Evolutionary conservation across 768 basidiomycete genomes (phyloP).

Genomic region (Psilocybe tampanensis): DNA sequence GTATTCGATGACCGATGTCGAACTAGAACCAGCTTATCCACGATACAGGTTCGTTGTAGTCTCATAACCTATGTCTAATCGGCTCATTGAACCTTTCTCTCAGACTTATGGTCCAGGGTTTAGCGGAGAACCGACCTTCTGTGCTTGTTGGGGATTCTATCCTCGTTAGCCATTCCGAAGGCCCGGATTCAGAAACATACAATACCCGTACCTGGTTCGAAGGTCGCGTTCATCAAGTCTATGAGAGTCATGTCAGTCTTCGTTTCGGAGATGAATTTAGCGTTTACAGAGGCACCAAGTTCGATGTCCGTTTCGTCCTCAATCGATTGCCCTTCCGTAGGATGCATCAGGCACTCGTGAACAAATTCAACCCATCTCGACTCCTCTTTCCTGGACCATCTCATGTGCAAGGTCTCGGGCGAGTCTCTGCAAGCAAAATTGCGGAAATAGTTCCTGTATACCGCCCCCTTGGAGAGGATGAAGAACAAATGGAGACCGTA

Average conservation of each 20-base stretch:
- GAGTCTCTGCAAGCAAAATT: slow-evolving; percentile 21
- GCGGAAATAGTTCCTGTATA: slow-evolving; percentile 28
- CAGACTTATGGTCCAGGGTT: slow-evolving; percentile 54
- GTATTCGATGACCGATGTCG: slow-evolving; percentile 38
- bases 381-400: slow-evolving; percentile 48
- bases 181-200: slow-evolving; percentile 13
- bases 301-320: slow-evolving; percentile 58
- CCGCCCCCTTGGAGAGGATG: slow-evolving; percentile 40
- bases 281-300: slow-evolving; percentile 38
- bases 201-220: slow-evolving; percentile 35
- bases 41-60: slow-evolving; percentile 45
- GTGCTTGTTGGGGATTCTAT: slow-evolving; percentile 56
- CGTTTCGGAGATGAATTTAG: slow-evolving; percentile 49
- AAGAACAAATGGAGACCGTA: slow-evolving; percentile 53
- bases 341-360: slow-evolving; percentile 55
- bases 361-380: slow-evolving; percentile 37
- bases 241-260: slow-evolving; percentile 43
- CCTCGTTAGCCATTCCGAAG: slow-evolving; percentile 31
- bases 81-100: background rate
- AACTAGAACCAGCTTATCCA: slow-evolving; percentile 35
- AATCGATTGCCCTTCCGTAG: slow-evolving; percentile 55
- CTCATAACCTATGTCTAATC: background rate
- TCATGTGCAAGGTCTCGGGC: slow-evolving; percentile 23
- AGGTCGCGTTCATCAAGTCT: slow-evolving; percentile 52
- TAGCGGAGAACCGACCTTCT: slow-evolving; percentile 60